phyloP scores from a whole-genome alignment of 305 asterid genomes.

The Fraxinus dipetala region DNA sequence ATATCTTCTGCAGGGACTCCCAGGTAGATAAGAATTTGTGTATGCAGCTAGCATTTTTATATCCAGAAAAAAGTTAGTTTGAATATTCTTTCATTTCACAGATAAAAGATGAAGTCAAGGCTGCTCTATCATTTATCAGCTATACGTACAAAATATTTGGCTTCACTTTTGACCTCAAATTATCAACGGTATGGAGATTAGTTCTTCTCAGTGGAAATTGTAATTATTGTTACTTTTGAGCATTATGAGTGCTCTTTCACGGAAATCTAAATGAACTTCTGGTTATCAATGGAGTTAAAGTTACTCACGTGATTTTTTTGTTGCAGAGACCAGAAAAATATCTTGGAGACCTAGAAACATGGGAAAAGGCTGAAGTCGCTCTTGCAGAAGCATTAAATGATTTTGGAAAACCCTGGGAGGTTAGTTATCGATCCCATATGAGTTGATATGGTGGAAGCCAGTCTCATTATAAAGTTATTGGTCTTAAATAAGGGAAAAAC shows the following conservation, averaged over 20 bases:
- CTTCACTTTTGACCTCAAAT: slow-evolving; percentile 89
- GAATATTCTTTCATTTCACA: slow-evolving; percentile 33
- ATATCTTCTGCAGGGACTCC: slow-evolving; percentile 96
- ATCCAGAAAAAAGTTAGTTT: slow-evolving; percentile 11
- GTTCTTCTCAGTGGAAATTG: slow-evolving; percentile 18
- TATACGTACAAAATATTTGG: slow-evolving; percentile 73
- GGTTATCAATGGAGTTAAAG: slow-evolving; percentile 20
- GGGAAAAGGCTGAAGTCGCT: slow-evolving; percentile 93
- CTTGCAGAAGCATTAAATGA: slow-evolving; percentile 85
- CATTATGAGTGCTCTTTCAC: slow-evolving; percentile 5
- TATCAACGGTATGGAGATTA: slow-evolving; percentile 74
- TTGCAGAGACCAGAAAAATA: slow-evolving; percentile 92
- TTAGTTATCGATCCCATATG: slow-evolving; percentile 30
- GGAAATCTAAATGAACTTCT: slow-evolving; percentile 9
- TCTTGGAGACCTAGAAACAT: slow-evolving; percentile 75
- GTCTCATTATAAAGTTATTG: background rate
- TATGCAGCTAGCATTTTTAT: slow-evolving; percentile 9
- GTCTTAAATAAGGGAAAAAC: background rate
- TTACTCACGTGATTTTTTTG: slow-evolving; percentile 17
- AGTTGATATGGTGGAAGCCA: slow-evolving; percentile 9
- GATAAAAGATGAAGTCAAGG: slow-evolving; percentile 97
- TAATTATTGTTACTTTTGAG: slow-evolving; percentile 3
- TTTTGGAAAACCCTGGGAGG: slow-evolving; percentile 95
- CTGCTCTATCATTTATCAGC: slow-evolving; percentile 77
- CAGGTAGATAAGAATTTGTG: slow-evolving; percentile 54